Base-by-base conservation (phyloP, 495 filamentous ascomycete species). In the Xylaria flabelliformis region DNA sequence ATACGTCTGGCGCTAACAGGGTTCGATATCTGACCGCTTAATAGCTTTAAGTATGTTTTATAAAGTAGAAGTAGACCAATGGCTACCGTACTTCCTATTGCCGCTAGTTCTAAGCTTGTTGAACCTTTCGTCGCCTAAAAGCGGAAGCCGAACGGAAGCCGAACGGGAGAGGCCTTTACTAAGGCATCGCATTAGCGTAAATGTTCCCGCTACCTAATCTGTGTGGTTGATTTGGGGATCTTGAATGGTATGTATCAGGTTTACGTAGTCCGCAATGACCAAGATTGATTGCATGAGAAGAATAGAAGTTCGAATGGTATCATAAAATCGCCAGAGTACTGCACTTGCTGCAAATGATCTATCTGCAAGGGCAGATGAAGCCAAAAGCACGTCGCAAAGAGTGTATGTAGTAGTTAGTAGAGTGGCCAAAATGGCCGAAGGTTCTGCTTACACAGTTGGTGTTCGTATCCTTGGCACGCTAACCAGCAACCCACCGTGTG, bases 31-130 rank as follows among this genome's bases (percentile, higher is more conserved):
- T 51, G n/a, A 4, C 63, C 24, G 19, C 42, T 12, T 24, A 19
- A 46, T 39, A 0, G 39, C 61, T 36, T 39, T 26, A 5, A n/a
- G n/a, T n/a, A n/a, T 6, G 2, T 4, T 26, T 21, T 39, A 19
- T n/a, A n/a, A n/a, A n/a, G n/a, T n/a, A n/a, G n/a, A n/a, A n/a
- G n/a, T 29, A 62, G 59, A 1, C 39, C 12, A 46, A 21, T 9
- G 44, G 17, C 7, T 24, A 12, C 8, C 12, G 17, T 32, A 24
- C 36, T 64, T 32, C 41, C 46, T 21, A 29, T 3, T 46, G 24
- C 21, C 21, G 21, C 61, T 64, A 64, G 34, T 19, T 64, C 46
- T 46, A 19, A 46, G 61, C 61, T 64, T 29, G 39, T 42, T 41
- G 13, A 6, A 42, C 34, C 41, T 21, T 32, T 12, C 61, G 17